Base-by-base conservation (phyloP, 2,329 filamentous ascomycete genomes). In the Fusarium poae region DNA sequence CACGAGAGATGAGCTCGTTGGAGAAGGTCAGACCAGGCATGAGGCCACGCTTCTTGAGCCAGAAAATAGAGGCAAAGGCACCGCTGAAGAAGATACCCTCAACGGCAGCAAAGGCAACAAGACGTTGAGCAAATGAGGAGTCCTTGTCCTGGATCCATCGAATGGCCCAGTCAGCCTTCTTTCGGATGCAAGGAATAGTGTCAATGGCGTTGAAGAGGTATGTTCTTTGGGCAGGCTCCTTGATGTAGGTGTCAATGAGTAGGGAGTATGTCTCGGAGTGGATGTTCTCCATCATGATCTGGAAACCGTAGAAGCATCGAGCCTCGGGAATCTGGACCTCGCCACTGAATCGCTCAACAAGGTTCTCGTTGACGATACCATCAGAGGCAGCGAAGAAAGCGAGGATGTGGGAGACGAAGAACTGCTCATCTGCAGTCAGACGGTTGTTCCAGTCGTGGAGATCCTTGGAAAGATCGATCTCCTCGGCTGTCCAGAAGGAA, bases 241-340 rank as follows among this genome's bases (percentile, higher is more conserved):
- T 97, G 84, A 99, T 97, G 83, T 99, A 99, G 68, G 95, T 97
- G 81, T 99, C 96, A 80, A 99, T 99, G 79, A 99, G 90, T 35
- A 99, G 91, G 21, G 95, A 98, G 88, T 99, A 99, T 56, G 96
- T 99, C 86, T 99, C 96, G 18, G 96, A 97, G 88, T 99, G 96
- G 77, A 99, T 97, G 85, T 99, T 99, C 88, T 99, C 96, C 93
- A 99, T 98, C 96, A 99, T 99, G 85, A 98, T 98, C 86, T 99
- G 96, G 89, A 99, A 99, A 71, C 96, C 96, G 82, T 99, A 99
- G 88, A 99, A 99, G 90, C 96, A 99, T 77, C 96, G 94, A 70
- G 96, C 96, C 84, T 99, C 96, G 13, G 96, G 95, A 62, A 98
- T 90, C 84, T 99, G 96, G 30, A 99, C 95, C 83, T 99, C 96